Base-by-base conservation (phyloP, 2,329 filamentous ascomycete species). In the Incumbomyces lentus region DNA sequence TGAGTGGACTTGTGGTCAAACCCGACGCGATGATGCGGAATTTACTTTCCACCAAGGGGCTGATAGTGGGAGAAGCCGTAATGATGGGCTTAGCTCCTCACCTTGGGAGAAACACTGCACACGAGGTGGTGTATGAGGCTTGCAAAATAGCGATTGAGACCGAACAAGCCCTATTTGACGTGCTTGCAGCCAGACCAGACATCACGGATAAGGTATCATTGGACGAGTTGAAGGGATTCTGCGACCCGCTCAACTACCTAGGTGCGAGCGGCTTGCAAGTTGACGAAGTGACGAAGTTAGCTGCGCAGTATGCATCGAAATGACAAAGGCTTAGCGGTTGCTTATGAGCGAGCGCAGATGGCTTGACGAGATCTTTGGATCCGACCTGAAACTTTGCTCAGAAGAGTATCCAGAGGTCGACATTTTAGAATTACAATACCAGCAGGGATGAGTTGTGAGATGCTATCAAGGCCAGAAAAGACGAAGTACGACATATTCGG, bases 11-110 rank as follows among this genome's bases (percentile, higher is more conserved):
- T 0, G 67, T 70, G 1, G 74, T 78, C 4, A 67, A 77, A 49
- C 61, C 61, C 0, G 64, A 68, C 41, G 60, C 66, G 12, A 76
- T 78, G 73, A 53, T 68, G 44, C 56, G 59, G 0, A 79, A 78
- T 50, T 61, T 78, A 1, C 63, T 68, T 38, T 74, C 69, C 1
- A 75, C 73, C 0, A 62, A 62, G 35, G 74, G 74, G 0, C 58
- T 78, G 16, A 78, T 78, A 52, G 74, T 77, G 11, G 74, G 67
- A 0, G 75, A 78, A 60, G 73, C 75, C 2, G 72, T 78, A n/a
- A 78, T 78, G 74, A 78, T 78, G 75, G 70, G 67, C 1, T 62
- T 78, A 41, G 75, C 73, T n/a, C 65, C 67, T 13, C 62, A 69
- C 58, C 60, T 74, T 34, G 74, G 75, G 7, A 63, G 75, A 12